Percentiles rank a stretch among this genome's conserved stretches.
Evolutionary conservation across 108 stramenopile species (phyloP).

Genomic region (Cylindrotheca fusiformis): DNA sequence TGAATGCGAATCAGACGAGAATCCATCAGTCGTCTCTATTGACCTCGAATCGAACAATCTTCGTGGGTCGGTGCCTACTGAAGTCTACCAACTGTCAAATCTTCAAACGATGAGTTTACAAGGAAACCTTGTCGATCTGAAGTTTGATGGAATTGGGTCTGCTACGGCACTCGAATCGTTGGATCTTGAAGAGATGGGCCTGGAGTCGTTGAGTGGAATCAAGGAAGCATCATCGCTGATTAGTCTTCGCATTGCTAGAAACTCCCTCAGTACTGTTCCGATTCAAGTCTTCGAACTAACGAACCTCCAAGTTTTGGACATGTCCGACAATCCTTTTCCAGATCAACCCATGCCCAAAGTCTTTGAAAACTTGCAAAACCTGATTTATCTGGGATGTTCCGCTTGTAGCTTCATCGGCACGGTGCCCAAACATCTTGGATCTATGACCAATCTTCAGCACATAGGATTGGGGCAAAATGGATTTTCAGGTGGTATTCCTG

Average conservation of each 20-base stretch:
- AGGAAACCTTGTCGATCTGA: constrained; percentile 54
- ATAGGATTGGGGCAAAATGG: constrained; percentile 24
- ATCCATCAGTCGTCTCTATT: constrained; percentile 37
- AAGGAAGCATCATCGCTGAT: constrained; percentile 42
- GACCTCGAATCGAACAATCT: constrained; percentile 30
- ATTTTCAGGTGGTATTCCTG: constrained; percentile 24
- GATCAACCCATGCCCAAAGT: constrained; percentile 6
- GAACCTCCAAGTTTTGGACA: constrained; percentile 17
- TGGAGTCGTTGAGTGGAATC: constrained; percentile 38
- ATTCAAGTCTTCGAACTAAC: constrained; percentile 16
- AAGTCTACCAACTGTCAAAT: constrained; percentile 30
- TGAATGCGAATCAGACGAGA: constrained; percentile 31
- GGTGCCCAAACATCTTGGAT: constrained; percentile 19
- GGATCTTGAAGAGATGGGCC: constrained; percentile 36
- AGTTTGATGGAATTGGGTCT: constrained; percentile 57
- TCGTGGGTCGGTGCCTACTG: constrained; percentile 5
- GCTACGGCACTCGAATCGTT: constrained; percentile 33
- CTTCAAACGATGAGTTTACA: constrained; percentile 36
- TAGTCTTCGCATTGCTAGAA: constrained; percentile 57
- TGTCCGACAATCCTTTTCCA: constrained; percentile 30
- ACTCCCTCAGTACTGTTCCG: constrained; percentile 46
- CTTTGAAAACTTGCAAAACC: constrained; percentile 12
- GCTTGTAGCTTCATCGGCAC: constrained; percentile 30
- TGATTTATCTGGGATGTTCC: constrained; percentile 22
- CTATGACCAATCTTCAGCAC: constrained; percentile 25